These are phyloP conservation scores for Podaxis rugospora DNA, from an alignment of 768 basidiomycete genomes.

Conservation along the genomic window DNA sequence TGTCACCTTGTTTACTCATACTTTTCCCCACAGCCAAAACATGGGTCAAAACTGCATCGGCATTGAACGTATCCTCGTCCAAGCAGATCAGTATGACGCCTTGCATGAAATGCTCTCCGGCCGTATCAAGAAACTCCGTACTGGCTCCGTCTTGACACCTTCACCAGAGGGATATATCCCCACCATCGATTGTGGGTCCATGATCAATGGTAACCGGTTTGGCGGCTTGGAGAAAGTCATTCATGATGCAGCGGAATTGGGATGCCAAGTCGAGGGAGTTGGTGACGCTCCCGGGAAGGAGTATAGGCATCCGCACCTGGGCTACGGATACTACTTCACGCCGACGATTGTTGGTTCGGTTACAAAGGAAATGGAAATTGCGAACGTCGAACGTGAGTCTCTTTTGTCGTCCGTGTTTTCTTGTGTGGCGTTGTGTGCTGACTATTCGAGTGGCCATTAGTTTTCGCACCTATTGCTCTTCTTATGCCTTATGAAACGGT, in stretches of 20 bases:
- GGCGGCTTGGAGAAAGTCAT: conserved; percentile 64
- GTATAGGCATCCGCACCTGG: conserved; percentile 61
- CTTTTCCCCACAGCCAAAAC: conserved; percentile 60
- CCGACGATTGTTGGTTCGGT: conserved; percentile 88
- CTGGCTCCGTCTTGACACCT: conserved; percentile 69
- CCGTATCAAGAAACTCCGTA: conserved; percentile 66
- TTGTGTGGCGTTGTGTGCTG: conserved; percentile 1
- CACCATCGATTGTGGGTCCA: conserved; percentile 81
- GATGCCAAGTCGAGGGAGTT: conserved; percentile 56
- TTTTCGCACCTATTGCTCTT: conserved; percentile 90
- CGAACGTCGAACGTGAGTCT: conserved; percentile 70
- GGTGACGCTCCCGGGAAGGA: conserved; percentile 40
- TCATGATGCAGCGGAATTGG: conserved; percentile 59
- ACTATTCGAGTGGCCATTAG: conserved; percentile 29
- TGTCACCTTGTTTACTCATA: not conserved
- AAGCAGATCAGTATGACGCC: conserved; percentile 69
- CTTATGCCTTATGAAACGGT: conserved; percentile 81
- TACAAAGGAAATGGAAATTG: conserved; percentile 64
- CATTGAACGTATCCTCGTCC: conserved; percentile 90
- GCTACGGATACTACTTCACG: conserved; percentile 76
- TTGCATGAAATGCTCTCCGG: conserved; percentile 62
- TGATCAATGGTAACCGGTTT: conserved; percentile 79
- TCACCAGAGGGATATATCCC: conserved; percentile 64
- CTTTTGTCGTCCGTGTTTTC: not conserved
- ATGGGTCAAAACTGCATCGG: conserved; percentile 97